A percentile compares a stretch with the other conserved stretches of the same genome.
Evolutionary conservation across 73 alveolate genomes (phyloP).

Genomic region (Symbiodinium natans): DNA sequence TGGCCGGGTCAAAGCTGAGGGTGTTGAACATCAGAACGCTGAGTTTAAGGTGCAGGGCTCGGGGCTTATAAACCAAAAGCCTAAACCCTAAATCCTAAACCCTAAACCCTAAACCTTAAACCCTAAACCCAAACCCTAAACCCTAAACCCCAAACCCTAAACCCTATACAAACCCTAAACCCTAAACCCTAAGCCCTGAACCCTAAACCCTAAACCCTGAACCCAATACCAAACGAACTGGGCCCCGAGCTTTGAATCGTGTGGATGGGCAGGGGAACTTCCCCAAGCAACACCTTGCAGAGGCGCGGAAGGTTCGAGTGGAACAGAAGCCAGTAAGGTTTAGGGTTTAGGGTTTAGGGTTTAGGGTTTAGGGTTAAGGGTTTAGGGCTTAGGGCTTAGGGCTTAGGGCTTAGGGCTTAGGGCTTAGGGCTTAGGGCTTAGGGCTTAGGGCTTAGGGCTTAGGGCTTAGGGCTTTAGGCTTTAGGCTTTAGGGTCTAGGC

Average conservation of each 20-base stretch:
- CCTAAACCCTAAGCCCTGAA: background rate
- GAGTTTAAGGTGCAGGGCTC: no score
- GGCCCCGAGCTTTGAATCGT: conserved; percentile 22
- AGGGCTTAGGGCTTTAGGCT: no score
- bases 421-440: no score
- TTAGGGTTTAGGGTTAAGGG: background rate
- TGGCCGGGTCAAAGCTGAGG: no score
- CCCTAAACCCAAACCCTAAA: background rate
- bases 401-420: background rate
- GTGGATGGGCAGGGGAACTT: conserved; percentile 58
- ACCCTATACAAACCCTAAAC: background rate
- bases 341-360: background rate
- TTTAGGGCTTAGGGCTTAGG: background rate
- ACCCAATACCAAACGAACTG: background rate
- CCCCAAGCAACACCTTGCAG: conserved; percentile 21
- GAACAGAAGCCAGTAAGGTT: no score
- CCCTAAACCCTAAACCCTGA: background rate
- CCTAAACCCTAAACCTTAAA: background rate
- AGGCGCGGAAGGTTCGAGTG: no score
- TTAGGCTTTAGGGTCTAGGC: background rate
- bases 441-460: no score
- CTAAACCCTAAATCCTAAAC: background rate
- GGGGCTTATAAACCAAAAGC: no score
- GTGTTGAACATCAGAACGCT: no score
- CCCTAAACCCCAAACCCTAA: background rate